phyloP scores from a whole-genome alignment of 2,329 filamentous ascomycete genomes.

The Chaetomium strumarium region DNA sequence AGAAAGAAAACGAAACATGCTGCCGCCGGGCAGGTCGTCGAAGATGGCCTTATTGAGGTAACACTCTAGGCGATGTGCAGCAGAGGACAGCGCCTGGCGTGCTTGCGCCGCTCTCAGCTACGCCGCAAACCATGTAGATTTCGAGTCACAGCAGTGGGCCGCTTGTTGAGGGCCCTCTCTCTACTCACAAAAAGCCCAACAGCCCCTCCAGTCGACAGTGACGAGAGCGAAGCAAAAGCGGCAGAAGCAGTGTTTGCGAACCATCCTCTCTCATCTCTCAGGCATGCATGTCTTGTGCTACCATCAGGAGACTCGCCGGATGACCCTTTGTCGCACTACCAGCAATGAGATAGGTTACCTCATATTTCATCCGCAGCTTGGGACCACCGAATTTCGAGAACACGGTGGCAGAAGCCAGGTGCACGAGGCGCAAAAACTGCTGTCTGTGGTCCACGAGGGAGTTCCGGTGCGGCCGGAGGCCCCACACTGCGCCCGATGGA shows the following conservation, averaged over 20 bases:
- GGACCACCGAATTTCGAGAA: conserved; percentile 1
- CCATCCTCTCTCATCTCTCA: too few species aligned
- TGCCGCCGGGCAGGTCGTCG: conserved; percentile 6
- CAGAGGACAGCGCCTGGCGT: not conserved
- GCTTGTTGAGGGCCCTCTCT: not conserved
- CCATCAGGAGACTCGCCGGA: conserved; percentile 11
- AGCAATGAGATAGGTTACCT: conserved; percentile 6
- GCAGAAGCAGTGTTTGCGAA: too few species aligned
- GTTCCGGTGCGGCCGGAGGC: conserved; percentile 9
- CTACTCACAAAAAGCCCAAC: conserved; percentile 8
- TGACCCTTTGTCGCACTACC: conserved; percentile 10
- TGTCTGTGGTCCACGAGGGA: conserved; percentile 1
- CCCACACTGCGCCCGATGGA: conserved; percentile 6
- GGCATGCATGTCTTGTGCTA: conserved; percentile 8
- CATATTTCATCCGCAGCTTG: conserved; percentile 6
- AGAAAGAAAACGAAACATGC: conserved; percentile 14
- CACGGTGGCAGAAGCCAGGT: conserved; percentile 1
- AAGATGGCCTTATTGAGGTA: conserved; percentile 8
- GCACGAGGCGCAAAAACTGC: conserved; percentile 9
- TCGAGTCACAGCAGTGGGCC: not conserved
- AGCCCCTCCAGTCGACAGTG: not conserved
- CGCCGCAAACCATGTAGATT: not conserved
- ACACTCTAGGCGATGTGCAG: conserved; percentile 8
- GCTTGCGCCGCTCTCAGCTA: conserved; percentile 16
- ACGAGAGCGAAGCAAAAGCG: not conserved